Percentiles rank a stretch among this genome's conserved stretches.
These are phyloP conservation scores for Fraxinus pennsylvanica DNA, from an alignment of 257 asterid species.

Conservation along the genomic window DNA sequence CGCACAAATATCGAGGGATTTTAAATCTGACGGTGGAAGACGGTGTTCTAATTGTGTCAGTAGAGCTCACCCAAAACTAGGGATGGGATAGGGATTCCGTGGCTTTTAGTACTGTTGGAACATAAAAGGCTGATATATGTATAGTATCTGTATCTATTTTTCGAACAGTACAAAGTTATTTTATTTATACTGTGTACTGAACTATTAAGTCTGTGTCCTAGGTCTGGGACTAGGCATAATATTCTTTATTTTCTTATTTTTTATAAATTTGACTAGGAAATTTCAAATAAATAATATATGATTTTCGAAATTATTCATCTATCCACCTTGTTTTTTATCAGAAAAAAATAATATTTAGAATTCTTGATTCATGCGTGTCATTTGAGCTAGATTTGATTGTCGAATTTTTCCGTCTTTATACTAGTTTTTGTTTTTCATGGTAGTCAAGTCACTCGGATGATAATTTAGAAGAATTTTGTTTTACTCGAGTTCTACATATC, in stretches of 20 bases:
- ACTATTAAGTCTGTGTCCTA: not conserved
- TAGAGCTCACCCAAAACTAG: no score
- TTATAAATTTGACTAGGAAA: not conserved
- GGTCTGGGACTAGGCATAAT: not conserved
- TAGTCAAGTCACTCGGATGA: not conserved
- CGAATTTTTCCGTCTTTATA: no score
- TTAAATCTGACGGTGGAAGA: not conserved
- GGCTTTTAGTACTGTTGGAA: not conserved
- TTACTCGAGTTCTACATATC: not conserved
- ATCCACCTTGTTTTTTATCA: no score
- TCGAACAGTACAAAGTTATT: not conserved
- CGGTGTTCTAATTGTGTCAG: not conserved
- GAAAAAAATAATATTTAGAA: no score
- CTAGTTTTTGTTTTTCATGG: not conserved
- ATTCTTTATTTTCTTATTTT: not conserved
- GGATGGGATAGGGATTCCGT: no score
- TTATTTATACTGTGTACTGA: not conserved
- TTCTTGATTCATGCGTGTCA: no score
- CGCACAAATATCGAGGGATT: constrained; percentile 22
- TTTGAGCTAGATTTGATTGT: no score
- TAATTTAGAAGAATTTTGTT: not conserved
- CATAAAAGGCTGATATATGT: not conserved
- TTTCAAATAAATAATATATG: not conserved
- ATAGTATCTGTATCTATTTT: not conserved
- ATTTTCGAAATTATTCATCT: no score